Base-by-base conservation (phyloP, 2,329 filamentous ascomycete species). In the Penicillium sp. region DNA sequence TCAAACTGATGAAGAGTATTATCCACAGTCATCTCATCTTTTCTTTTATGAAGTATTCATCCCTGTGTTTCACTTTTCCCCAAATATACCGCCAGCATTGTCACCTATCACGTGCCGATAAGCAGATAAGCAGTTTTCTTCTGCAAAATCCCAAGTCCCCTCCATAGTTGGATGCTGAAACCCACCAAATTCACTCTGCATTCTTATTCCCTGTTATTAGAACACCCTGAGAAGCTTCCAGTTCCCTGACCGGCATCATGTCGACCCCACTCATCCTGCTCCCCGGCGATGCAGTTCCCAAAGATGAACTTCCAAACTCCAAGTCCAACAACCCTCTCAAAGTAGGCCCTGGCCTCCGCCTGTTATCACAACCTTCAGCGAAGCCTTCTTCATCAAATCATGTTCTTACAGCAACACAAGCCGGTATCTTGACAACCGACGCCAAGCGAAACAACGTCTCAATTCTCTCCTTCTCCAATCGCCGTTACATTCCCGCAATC, bases 281-380 rank as follows among this genome's bases (percentile, higher is more conserved):
- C 6, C 94, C 94, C 0, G 92, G 94, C 62, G 92, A 97, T 65
- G 69, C 77, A 29, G 82, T 97, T 44, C 84, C 90, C 55, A 72
- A 82, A 1, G 79, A 83, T 25, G 75, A 83, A 33, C 81, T 96
- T 35, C 90, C 90, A 2, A 83, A 83, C 27, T 81, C 82, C 46
- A 90, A 85, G 58, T 81, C 80, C 56, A 80, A 80, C 55, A 80
- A 80, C 60, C 85, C 90, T 37, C 80, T 96, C 60, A 90, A 89
- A 53, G 82, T 97, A 25, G 92, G 92, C 26, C 89, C 91, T 15
- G 92, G 92, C 53, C 81, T 97, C 54, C 88, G 89, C 58, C 87
- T 95, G 73, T 85, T 91, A 56, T 89, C 90, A 42, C 88, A 85
- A 81, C 87, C 60, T 80, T 89, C 60, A 86, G 86, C 53, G 81